Conservation (phyloP, 1,284 basidiomycete genomes). For the Tetrapyrgos nigripes region DNA sequence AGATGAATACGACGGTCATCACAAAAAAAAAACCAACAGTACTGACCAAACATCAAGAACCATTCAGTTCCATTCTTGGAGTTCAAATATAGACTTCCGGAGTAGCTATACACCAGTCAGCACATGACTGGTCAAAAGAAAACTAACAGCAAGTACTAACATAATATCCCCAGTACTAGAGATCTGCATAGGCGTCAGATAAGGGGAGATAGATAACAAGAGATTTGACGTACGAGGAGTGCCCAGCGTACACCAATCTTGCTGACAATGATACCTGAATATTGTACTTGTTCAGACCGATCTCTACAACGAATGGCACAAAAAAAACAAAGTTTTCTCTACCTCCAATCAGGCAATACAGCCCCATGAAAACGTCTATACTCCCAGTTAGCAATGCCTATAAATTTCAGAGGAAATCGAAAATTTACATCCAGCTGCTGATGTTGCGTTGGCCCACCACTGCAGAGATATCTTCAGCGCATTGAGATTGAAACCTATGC, state of each 20-base stretch:
- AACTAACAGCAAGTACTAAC: conserved; percentile 17
- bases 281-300: no score
- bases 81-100: conserved; percentile 39
- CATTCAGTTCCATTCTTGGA: conserved; percentile 42
- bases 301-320: no score
- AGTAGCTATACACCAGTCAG: conserved; percentile 27
- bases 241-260: conserved; percentile 37
- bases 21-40: not conserved
- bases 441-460: conserved; percentile 33
- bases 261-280: conserved; percentile 38
- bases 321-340: no score
- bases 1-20: not conserved
- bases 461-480: not conserved
- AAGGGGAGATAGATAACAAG: not conserved
- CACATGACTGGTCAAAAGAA: not conserved
- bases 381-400: not conserved
- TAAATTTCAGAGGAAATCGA: not conserved
- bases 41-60: conserved; percentile 39
- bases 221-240: conserved; percentile 26
- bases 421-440: conserved; percentile 32
- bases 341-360: conserved; percentile 37
- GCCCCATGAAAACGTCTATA: conserved; percentile 37
- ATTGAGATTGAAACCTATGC: not conserved
- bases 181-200: conserved; percentile 23
- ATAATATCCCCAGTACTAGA: conserved; percentile 40